Percentiles rank a stretch among this genome's conserved stretches.
These are phyloP conservation scores for Aspergillus uvarum DNA, from an alignment of 2,329 filamentous ascomycete species.

Conservation along the genomic window DNA sequence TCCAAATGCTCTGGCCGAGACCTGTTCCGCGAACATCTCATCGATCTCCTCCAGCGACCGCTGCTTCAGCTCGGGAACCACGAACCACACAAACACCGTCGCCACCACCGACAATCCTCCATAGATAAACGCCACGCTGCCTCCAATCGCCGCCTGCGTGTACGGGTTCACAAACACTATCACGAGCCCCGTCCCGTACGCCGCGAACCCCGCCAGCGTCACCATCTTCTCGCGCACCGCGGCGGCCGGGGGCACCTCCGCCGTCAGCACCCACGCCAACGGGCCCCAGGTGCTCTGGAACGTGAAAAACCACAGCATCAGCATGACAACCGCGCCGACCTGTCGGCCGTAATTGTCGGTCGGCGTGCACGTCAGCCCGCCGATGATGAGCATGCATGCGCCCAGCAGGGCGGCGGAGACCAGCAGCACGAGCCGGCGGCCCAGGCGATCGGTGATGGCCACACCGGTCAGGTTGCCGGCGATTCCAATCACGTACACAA, in stretches of 20 bases:
- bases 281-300: constrained; percentile 21
- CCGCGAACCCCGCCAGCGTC: constrained; percentile 26
- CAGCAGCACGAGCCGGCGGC: neutral
- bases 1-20: too few relatives aligned
- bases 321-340: constrained; percentile 10
- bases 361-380: neutral
- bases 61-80: constrained; percentile 27
- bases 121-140: constrained; percentile 23
- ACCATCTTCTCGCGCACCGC: constrained; percentile 32
- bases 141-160: constrained; percentile 28
- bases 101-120: constrained; percentile 24
- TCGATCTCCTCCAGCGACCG: constrained; percentile 30
- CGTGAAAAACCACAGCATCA: constrained; percentile 18
- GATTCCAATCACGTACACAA: constrained; percentile 1
- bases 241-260: constrained; percentile 26
- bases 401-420: neutral
- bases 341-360: neutral
- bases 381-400: constrained; percentile 1
- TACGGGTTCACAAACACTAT: constrained; percentile 34
- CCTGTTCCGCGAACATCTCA: constrained; percentile 25
- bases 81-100: constrained; percentile 25
- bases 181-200: constrained; percentile 26
- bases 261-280: constrained; percentile 29
- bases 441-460: neutral
- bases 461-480: neutral